Base-by-base conservation (phyloP, 768 basidiomycete species). In the Kwoniella pini region DNA sequence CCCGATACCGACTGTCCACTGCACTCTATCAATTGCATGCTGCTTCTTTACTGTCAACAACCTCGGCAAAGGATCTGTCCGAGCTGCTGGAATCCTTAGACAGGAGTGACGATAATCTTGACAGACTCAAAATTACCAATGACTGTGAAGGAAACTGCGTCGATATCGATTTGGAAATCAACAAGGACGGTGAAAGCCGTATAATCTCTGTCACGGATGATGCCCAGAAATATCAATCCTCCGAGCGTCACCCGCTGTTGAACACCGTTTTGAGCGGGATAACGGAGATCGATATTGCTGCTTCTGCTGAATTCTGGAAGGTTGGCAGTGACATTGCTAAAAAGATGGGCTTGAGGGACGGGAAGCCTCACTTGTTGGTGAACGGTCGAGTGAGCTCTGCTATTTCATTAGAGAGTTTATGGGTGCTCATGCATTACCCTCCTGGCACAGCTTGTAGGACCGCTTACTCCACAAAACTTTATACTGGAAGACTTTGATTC, bases 331-430 rank as follows among this genome's bases (percentile, higher is more conserved):
- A 43, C 11, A 60, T 90, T 13, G 81, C 82, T 2, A 80, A 85
- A 26, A 83, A 84, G 52, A 67, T 91, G 2, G 82, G 82, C n/a
- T 69, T 93, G 26, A 66, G 74, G 13, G 83, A 86, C 1, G 88
- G 87, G 0, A 79, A 87, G 58, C 81, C 81, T 21, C 89, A 83
- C 0, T 59, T 97, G 36, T 62, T 94, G 33, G 80, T 90, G 52
- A 96, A 96, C 67, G 95, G 94, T 24, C 82, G 94, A 30, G 91
- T 94, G 72, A 74, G 88, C 80, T 10, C 7, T 15, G 2, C 52
- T 60, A 36, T 26, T 10, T n/a, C 1, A 15, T 13, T 9, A 54
- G 42, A 43, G 33, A 54, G 55, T 38, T 31, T 27, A 40, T 30
- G 54, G 43, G 21, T 2, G 1, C 33, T 36, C 15, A 36, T 15